phyloP scores from a whole-genome alignment of 2,329 filamentous ascomycete species.

The Venturiaceae sp. region DNA sequence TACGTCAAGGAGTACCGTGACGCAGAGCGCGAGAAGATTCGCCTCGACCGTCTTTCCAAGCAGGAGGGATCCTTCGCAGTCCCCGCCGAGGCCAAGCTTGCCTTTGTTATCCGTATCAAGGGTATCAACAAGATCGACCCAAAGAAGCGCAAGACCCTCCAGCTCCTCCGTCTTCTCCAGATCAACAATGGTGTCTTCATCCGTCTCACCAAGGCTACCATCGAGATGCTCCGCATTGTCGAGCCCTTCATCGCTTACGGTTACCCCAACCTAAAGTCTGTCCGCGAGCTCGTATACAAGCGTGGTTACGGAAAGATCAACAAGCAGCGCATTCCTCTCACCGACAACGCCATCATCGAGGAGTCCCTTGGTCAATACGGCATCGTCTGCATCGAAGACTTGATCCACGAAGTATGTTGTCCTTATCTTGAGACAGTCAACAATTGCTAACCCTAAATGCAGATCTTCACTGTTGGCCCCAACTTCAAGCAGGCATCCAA shows the following conservation, averaged over 20 bases:
- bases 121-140: slow-evolving; percentile 99
- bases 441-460: slow-evolving; percentile 7
- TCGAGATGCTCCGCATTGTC: slow-evolving; percentile 94
- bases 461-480: slow-evolving; percentile 59
- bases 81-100: slow-evolving; percentile 87
- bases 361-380: slow-evolving; percentile 94
- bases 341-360: slow-evolving; percentile 97
- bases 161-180: slow-evolving; percentile 98
- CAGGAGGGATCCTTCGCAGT: slow-evolving; percentile 90
- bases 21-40: slow-evolving; percentile 96
- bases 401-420: slow-evolving; percentile 69
- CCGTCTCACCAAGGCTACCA: slow-evolving; percentile 93
- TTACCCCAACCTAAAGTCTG: slow-evolving; percentile 98
- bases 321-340: slow-evolving; percentile 94
- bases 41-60: slow-evolving; percentile 82
- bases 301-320: slow-evolving; percentile 58
- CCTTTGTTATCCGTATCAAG: slow-evolving; percentile 99
- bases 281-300: slow-evolving; percentile 99
- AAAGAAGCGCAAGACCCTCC: slow-evolving; percentile 99
- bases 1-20: slow-evolving; percentile 99
- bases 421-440: slow-evolving; percentile 36
- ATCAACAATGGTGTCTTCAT: slow-evolving; percentile 99
- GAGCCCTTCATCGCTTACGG: slow-evolving; percentile 99
- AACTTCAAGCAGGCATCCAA: slow-evolving; percentile 69
- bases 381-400: slow-evolving; percentile 98